Percentiles rank a stretch among this genome's conserved stretches.
Conservation (phyloP, 1,284 basidiomycete species). For the Agroathelia rolfsii region DNA sequence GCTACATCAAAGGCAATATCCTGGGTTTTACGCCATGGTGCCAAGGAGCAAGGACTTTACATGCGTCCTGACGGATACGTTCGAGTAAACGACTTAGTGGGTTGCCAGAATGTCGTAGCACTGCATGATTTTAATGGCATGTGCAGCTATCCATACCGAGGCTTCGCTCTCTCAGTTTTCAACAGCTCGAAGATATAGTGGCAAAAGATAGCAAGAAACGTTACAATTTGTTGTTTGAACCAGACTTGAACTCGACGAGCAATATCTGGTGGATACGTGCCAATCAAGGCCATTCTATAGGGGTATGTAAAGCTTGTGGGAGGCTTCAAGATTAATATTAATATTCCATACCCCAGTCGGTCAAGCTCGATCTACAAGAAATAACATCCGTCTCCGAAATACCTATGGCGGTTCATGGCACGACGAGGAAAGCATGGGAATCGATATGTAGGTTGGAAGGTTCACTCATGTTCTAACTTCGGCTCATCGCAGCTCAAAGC, state of each 20-base stretch:
- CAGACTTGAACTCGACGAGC: slow-evolving; percentile 26
- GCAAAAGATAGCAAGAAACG: slow-evolving; percentile 68
- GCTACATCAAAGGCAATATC: slow-evolving; percentile 55
- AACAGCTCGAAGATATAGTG: slow-evolving; percentile 62
- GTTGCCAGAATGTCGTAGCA: no score
- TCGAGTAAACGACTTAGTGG: slow-evolving; percentile 48
- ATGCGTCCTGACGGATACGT: slow-evolving; percentile 64
- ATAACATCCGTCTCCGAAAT: slow-evolving; percentile 54
- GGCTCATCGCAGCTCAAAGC: slow-evolving; percentile 33
- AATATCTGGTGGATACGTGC: slow-evolving; percentile 81
- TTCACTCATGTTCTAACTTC: neutral
- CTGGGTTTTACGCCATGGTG: slow-evolving; percentile 65
- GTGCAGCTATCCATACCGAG: slow-evolving; percentile 43
- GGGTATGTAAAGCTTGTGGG: slow-evolving; percentile 31
- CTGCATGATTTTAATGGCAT: neutral
- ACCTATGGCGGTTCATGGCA: slow-evolving; percentile 75
- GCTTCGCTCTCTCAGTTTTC: slow-evolving; percentile 42
- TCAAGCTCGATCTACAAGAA: slow-evolving; percentile 59
- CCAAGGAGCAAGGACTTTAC: slow-evolving; percentile 43
- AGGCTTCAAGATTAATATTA: slow-evolving; percentile 1
- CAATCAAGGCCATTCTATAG: slow-evolving; percentile 88
- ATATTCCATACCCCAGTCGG: slow-evolving; percentile 14
- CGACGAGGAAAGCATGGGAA: slow-evolving; percentile 57
- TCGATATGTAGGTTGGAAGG: slow-evolving; percentile 61
- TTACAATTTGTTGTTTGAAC: slow-evolving; percentile 60